Base-by-base conservation (phyloP, 2,329 filamentous ascomycete genomes). In the Drechslerella coelobrocha region DNA sequence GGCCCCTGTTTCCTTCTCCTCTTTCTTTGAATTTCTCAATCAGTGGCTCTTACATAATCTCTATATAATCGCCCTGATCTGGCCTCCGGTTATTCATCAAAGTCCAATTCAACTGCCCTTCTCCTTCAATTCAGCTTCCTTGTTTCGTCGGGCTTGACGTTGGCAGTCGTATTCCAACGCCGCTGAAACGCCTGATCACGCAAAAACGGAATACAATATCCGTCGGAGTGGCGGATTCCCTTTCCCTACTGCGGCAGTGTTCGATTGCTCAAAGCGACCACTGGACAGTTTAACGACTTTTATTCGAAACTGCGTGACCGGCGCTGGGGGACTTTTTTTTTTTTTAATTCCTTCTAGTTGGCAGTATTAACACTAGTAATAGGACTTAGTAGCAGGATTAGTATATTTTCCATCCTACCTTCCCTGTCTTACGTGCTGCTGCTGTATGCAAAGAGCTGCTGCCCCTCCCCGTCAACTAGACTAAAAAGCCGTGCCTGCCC, bases 401-500 rank as follows among this genome's bases (percentile, higher is more conserved):
- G 17, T 19, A 3, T 21, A 19, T 23, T 17, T 45, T n/a, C 19
- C 19, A 45, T 45, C 51, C 61, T 45, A 52, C 56, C 50, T 68
- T 60, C 63, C 62, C 55, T 69, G 65, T 69, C 63, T 68, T 60
- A 68, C 63, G 43, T 43, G 56, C 51, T 68, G 55, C 55, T 56
- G 54, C 48, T 45, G 24, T 53, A 47, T 61, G 59, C 59, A 61
- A 23, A 26, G 31, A 43, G 34, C 26, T 43, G 6, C 12, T 31
- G 12, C 27, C 10, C 26, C 51, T 45, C 51, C 63, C 63, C 60
- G 61, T 60, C 60, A 56, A 27, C 65, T 48, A 29, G 34, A 43
- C 56, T 34, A 61, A 60, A 71, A 60, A 63, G 52, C 57, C 47
- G 66, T 51, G 66, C 54, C 31, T 55, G 59, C 66, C 60, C 66